Evolutionary conservation across 768 basidiomycete genomes (phyloP), one percentile per base, ranked within the genome.

Genomic region (Psilocybe cubensis): DNA sequence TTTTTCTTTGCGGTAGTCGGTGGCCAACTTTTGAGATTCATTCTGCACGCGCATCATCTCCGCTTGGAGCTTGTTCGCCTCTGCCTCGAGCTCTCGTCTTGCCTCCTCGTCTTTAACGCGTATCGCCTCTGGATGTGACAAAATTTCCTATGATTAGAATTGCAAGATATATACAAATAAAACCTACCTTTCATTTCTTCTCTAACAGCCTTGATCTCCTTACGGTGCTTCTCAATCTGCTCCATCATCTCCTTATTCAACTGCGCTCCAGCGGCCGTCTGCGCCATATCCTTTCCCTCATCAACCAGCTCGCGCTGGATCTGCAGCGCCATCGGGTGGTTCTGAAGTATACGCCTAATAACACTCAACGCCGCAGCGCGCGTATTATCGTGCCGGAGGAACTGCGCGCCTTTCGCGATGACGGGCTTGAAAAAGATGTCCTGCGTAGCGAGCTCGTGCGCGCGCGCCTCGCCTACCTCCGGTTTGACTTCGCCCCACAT

Each of bases 221-320:
- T 70, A 20, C 74, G 69, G 58, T 81, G 79, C 42, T 74, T 73
- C 52, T 74, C 61, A 17, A 75, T 71, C 67, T 82, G 79, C 48
- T 73, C 75, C 54, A 73, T 72, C 7, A 83, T 60, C 33, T 83
- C 83, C 14, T 74, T 73, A 51, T 74, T 76, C 23, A 87, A 73
- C 62, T 83, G 84, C 11, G 68, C 72, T 1, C 83, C 84, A 1
- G 84, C 85, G 1, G 74, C 68, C 0, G 86, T 85, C 48, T 84
- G 68, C 1, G 75, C 70, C 17, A 86, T 74, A 35, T 77, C 72
- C 49, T 76, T 79, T 47, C 71, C 71, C 63, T 82, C 70, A 58
- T 80, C 79, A 4, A 86, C 79, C 11, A 85, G 68, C 64, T 87
- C 84, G 12, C 69, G 65, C 62, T 86, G 85, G 52, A 87, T 83